phyloP scores from a whole-genome alignment of 306 rosid species.

The Pterocarpus macrocarpus region DNA sequence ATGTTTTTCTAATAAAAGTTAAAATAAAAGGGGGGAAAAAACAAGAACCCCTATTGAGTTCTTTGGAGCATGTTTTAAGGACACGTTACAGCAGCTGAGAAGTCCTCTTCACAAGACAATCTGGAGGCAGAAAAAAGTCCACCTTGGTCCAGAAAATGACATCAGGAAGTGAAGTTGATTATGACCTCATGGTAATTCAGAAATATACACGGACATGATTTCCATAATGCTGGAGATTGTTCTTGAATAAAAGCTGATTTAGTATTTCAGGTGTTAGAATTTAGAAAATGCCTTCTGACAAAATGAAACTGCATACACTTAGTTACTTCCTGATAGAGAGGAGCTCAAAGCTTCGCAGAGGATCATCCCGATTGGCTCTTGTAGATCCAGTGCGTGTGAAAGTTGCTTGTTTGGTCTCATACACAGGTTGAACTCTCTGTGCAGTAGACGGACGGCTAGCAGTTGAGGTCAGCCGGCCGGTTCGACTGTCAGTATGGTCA shows the following conservation, averaged over 20 bases:
- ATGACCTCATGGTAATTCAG: slow-evolving; percentile 46
- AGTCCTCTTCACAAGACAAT: slow-evolving; percentile 40
- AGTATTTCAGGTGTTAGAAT: slow-evolving; percentile 23
- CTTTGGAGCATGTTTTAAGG: slow-evolving; percentile 48
- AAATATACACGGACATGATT: slow-evolving; percentile 58
- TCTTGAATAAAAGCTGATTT: slow-evolving; percentile 45
- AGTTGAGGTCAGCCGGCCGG: slow-evolving; percentile 65
- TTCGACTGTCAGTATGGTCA: slow-evolving; percentile 75
- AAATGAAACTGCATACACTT: slow-evolving; percentile 16
- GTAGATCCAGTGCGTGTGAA: slow-evolving; percentile 59
- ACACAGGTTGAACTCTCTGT: slow-evolving; percentile 60
- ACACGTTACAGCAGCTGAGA: slow-evolving; percentile 57
- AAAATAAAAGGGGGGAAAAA: background rate
- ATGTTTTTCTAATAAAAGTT: slow-evolving; percentile 24
- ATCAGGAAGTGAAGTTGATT: slow-evolving; percentile 43
- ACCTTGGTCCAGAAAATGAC: slow-evolving; percentile 41
- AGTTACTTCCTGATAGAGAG: slow-evolving; percentile 89
- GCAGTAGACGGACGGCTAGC: slow-evolving; percentile 69
- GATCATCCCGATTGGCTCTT: slow-evolving; percentile 83
- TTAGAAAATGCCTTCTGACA: slow-evolving; percentile 38
- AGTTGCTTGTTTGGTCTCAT: slow-evolving; percentile 65
- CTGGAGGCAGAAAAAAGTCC: slow-evolving; percentile 38
- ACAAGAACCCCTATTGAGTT: slow-evolving; percentile 42
- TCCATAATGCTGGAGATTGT: slow-evolving; percentile 41
- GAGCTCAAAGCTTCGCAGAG: slow-evolving; percentile 92